Evolutionary conservation across 768 basidiomycete species (phyloP), one percentile per base, ranked within the genome.

Genomic region (Cystobasidium onofrii): DNA sequence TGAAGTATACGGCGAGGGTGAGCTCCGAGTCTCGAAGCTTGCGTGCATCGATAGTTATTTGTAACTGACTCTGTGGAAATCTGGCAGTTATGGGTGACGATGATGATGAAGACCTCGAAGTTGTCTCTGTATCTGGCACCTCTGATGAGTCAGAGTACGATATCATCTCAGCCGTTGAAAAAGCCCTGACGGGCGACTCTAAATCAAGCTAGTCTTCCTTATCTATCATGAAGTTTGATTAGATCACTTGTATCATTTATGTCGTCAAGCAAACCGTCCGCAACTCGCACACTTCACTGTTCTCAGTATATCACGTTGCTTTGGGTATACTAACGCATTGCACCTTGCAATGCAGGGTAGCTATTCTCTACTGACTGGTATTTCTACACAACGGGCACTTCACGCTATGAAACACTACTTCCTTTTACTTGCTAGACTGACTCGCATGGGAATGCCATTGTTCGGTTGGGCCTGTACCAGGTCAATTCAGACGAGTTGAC

Each of bases 381-480:
- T 50, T 7, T 50, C 15, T 50, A 50, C n/a, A 50, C 46, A 50
- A 20, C n/a, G 46, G n/a, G 18, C 18, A 43, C 18, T 18, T 43
- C 9, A 43, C 18, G 41, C 41, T 43, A 43, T n/a, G 41, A 50
- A 15, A 12, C n/a, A 50, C 46, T 17, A 20, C 57, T 9, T 33
- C 27, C 25, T 43, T 12, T 52, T 34, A 18, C 52, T 39, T 25
- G 44, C 65, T n/a, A 60, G 31, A 29, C 23, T 13, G 12, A 71
- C n/a, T 34, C 69, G 69, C 44, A 71, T 34, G 15, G 69, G 69
- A 54, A 71, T 71, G 27, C 69, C 55, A 31, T 71, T 71, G 61
- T 71, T 31, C 31, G 69, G 69, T 61, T 71, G 69, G 13, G 69
- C 69, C 69, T 71, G 25, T 9, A 3, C 7, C 7, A 50, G 10